phyloP scores from a whole-genome alignment of 768 basidiomycete species.

The Sporobolomyces phaffii region DNA sequence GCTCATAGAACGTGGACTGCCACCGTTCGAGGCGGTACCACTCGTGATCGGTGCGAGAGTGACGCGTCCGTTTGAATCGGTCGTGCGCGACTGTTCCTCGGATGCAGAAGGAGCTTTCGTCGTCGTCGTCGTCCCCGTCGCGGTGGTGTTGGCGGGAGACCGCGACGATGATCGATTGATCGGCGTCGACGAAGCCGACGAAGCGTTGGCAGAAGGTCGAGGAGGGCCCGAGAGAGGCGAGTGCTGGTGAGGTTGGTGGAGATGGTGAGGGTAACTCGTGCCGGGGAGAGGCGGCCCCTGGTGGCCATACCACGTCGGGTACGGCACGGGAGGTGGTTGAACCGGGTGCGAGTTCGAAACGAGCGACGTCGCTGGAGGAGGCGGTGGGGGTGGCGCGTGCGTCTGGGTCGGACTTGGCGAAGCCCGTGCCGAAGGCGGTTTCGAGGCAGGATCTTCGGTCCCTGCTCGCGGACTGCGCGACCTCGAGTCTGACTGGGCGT shows the following conservation, averaged over 20 bases:
- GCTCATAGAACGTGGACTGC: too few relatives aligned
- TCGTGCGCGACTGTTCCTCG: background rate
- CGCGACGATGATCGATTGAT: slow-evolving; percentile 9
- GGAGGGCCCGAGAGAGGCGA: slow-evolving; percentile 21
- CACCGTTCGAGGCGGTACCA: background rate
- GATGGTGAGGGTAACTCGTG: slow-evolving; percentile 14
- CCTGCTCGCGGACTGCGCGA: slow-evolving; percentile 13
- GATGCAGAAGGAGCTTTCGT: background rate
- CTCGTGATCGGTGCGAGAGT: slow-evolving; percentile 11
- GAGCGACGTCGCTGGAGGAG: too few relatives aligned
- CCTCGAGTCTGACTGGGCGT: slow-evolving; percentile 35
- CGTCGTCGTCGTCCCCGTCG: background rate
- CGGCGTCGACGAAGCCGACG: too few relatives aligned
- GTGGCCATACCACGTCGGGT: slow-evolving; percentile 26
- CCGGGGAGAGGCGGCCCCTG: slow-evolving; percentile 21
- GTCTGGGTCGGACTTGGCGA: background rate
- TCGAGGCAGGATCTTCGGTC: slow-evolving; percentile 15
- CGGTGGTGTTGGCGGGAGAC: slow-evolving; percentile 14
- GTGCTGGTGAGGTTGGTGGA: slow-evolving; percentile 27
- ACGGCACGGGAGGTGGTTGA: background rate
- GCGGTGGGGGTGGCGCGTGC: background rate
- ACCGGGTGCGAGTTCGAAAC: background rate
- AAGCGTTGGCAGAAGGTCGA: background rate
- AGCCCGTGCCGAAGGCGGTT: background rate
- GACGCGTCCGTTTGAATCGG: slow-evolving; percentile 13